Percentiles rank a stretch among this genome's conserved stretches.
Conservation (phyloP, 257 asterid genomes). For the Cruciata laevipes region DNA sequence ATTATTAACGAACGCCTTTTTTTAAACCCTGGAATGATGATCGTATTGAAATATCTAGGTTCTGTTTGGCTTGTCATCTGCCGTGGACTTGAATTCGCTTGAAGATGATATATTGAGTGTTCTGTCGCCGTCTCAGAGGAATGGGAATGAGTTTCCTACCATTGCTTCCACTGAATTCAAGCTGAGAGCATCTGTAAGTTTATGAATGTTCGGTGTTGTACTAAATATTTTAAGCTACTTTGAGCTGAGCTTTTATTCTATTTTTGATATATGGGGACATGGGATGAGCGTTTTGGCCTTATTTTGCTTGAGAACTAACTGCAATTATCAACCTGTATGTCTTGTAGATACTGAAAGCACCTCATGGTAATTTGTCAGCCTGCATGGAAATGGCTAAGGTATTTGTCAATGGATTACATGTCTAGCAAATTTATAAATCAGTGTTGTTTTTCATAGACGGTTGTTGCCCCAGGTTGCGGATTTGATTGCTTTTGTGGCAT, state of each 20-base stretch:
- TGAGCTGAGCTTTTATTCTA: neutral
- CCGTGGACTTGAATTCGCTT: constrained; percentile 58
- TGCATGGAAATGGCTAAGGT: constrained; percentile 99
- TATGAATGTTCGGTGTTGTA: neutral
- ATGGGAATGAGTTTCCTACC: constrained; percentile 43
- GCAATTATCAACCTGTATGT: too few relatives aligned
- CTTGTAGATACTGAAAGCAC: constrained; percentile 79
- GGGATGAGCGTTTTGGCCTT: neutral
- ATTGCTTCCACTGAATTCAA: constrained; percentile 69
- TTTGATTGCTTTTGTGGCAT: constrained; percentile 93
- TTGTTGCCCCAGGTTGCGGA: constrained; percentile 67
- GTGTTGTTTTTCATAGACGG: neutral
- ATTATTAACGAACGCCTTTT: too few relatives aligned
- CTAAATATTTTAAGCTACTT: neutral
- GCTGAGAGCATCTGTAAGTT: constrained; percentile 76
- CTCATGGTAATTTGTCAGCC: constrained; percentile 70
- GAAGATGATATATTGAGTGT: constrained; percentile 60
- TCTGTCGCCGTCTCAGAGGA: constrained; percentile 44
- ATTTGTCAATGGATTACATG: constrained; percentile 9
- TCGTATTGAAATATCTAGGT: constrained; percentile 34
- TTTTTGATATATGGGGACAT: neutral
- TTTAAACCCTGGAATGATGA: neutral
- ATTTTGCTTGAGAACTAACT: constrained; percentile 9
- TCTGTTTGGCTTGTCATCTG: constrained; percentile 75
- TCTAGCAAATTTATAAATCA: neutral